These are phyloP conservation scores for Protomyces inundatus DNA, from an alignment of 1,139 yeast species.

Conservation along the genomic window DNA sequence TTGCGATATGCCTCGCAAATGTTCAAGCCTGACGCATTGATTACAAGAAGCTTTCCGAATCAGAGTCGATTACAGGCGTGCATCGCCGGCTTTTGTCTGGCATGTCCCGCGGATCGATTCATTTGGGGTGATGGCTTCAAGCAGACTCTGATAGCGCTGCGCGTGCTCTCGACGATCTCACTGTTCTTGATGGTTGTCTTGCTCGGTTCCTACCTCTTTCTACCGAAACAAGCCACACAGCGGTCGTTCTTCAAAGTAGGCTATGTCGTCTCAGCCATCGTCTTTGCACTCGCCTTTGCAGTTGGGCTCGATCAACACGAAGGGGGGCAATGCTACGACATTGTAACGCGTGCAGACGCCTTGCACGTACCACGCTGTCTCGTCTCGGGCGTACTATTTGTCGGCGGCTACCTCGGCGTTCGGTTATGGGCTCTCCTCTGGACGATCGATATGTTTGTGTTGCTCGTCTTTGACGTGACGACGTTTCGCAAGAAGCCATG, in stretches of 20 bases:
- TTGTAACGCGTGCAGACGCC: constrained; percentile 7
- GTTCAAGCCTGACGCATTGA: background rate
- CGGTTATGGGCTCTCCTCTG: constrained; percentile 12
- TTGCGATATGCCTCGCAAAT: background rate
- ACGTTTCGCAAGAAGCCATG: background rate
- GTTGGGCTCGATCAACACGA: background rate
- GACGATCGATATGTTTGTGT: constrained; percentile 1
- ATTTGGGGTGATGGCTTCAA: background rate
- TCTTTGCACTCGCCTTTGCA: constrained; percentile 5
- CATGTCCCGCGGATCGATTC: background rate
- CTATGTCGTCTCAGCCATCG: background rate
- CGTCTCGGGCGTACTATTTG: constrained; percentile 7
- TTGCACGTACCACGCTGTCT: constrained; percentile 15
- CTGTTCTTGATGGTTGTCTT: background rate
- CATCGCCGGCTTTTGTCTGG: background rate
- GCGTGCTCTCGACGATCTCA: background rate
- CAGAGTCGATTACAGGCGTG: background rate
- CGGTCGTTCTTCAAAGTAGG: constrained; percentile 3
- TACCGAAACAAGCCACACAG: background rate
- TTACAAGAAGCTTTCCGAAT: background rate
- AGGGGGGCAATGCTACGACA: constrained; percentile 2
- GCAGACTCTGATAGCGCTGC: background rate
- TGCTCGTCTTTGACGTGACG: background rate
- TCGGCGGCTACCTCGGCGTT: constrained; percentile 1
- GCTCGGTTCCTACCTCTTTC: background rate